A percentile compares a stretch with the other conserved stretches of the same genome.
phyloP scores from a whole-genome alignment of 1,139 yeast species.

The Yamadazyma triangularis region DNA sequence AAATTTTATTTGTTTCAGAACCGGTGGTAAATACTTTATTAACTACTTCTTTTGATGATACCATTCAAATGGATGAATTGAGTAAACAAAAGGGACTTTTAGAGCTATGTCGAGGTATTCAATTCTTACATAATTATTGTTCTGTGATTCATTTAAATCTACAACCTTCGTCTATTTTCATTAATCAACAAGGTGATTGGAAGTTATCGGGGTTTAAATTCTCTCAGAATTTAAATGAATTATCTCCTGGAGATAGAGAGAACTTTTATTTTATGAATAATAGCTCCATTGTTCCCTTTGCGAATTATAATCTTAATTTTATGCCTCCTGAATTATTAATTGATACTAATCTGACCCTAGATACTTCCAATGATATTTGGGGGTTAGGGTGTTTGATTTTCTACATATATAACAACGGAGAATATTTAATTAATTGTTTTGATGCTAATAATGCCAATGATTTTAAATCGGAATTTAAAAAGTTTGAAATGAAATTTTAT shows the following conservation, averaged over 20 bases:
- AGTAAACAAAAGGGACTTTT: constrained; percentile 82
- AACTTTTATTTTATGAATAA: constrained; percentile 59
- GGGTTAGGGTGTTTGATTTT: constrained; percentile 75
- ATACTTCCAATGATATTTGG: constrained; percentile 75
- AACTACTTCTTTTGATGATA: constrained; percentile 31
- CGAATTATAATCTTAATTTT: constrained; percentile 68
- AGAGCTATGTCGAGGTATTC: constrained; percentile 73
- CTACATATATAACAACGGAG: constrained; percentile 54
- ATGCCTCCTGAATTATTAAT: constrained; percentile 37
- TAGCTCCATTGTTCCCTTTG: constrained; percentile 76
- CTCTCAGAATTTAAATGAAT: constrained; percentile 49
- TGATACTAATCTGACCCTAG: constrained; percentile 36
- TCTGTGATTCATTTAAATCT: constrained; percentile 73
- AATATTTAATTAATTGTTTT: constrained; percentile 42
- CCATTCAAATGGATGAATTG: constrained; percentile 50
- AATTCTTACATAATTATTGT: constrained; percentile 76
- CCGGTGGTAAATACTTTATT: constrained; percentile 59
- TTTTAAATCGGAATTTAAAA: constrained; percentile 43
- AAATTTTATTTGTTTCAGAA: constrained; percentile 83
- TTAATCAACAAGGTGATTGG: constrained; percentile 92
- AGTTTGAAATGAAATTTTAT: constrained; percentile 38
- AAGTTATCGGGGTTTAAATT: constrained; percentile 76
- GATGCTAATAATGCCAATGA: constrained; percentile 45
- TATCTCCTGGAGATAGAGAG: constrained; percentile 44
- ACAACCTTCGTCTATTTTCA: constrained; percentile 70